Evolutionary conservation across 176 grass and related monocot species (phyloP), one percentile per base, ranked within the genome.

Genomic region (Luzula sylvatica): DNA sequence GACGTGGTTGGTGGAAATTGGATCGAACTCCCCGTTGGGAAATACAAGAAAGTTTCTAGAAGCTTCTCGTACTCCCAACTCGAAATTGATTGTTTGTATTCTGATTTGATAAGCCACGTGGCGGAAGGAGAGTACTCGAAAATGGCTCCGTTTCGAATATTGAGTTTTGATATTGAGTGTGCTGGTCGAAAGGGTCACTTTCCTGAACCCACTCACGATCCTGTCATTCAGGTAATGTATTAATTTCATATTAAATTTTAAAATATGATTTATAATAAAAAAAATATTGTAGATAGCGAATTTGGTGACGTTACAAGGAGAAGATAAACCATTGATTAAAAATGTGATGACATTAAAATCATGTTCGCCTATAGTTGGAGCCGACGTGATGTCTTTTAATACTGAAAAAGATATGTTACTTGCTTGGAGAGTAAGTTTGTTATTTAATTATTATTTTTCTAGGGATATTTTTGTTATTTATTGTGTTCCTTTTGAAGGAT

Each of bases 81-180:
- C 16, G 92, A 96, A 66, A 46, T 89, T 50, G 71, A 86, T 79
- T 89, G 73, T 47, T 35, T 89, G 92, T 96, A 95, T 21, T 89
- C 84, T 20, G 74, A 86, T 73, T 71, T 96, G 71, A 48, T 96
- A 67, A 96, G 92, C 27, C 78, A 86, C 79, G 64, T 67, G 43
- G 48, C 81, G 51, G 92, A 96, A 82, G 81, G 85, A 52, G 65
- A 86, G 47, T 82, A 79, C 50, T 96, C 92, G 67, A 89, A 86
- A 72, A 86, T 96, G 81, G 92, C 92, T 35, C 85, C 81, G 11
- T 96, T 96, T 74, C 78, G 81, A 17, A 96, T 89, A 70, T 70
- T 89, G 79, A 89, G 92, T 77, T 96, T 96, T 67, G 92, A 96
- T 72, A 96, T 96, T 55, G 92, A 96, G 66, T 96, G 92, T 74